A percentile compares a stretch with the other conserved stretches of the same genome.
Evolutionary conservation across 129 eudicot species (phyloP).

Genomic region (Tagetes patula): DNA sequence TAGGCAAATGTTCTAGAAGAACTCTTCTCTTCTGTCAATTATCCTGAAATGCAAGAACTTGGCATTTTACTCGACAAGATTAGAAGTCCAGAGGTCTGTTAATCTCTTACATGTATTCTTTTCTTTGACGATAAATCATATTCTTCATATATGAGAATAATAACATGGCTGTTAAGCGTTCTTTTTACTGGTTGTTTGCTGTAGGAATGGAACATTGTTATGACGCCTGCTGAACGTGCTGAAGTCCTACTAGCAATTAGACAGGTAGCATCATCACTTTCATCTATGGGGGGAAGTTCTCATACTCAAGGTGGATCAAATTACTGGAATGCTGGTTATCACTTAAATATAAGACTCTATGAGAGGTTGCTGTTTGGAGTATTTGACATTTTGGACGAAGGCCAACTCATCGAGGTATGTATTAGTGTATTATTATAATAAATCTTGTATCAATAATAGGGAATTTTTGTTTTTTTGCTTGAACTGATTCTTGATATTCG

Average conservation of each 20-base stretch:
- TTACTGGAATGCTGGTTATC: slow-evolving; percentile 73
- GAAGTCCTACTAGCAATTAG: slow-evolving; percentile 68
- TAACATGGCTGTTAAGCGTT: slow-evolving; percentile 7
- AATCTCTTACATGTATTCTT: slow-evolving; percentile 3
- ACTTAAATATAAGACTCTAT: slow-evolving; percentile 72
- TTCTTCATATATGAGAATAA: neutral
- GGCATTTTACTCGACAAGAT: slow-evolving; percentile 65
- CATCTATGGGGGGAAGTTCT: slow-evolving; percentile 51
- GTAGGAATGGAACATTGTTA: slow-evolving; percentile 76
- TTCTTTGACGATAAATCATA: neutral
- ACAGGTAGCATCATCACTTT: slow-evolving; percentile 53
- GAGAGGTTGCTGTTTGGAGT: slow-evolving; percentile 76
- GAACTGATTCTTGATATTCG: slow-evolving; percentile 22
- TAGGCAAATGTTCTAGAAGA: slow-evolving; percentile 88
- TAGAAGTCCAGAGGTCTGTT: slow-evolving; percentile 62
- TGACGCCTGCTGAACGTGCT: slow-evolving; percentile 69
- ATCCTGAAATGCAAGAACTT: slow-evolving; percentile 54
- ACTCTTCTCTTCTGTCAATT: slow-evolving; percentile 50
- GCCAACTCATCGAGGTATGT: slow-evolving; percentile 71
- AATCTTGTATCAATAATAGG: slow-evolving; percentile 9
- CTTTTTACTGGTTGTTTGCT: slow-evolving; percentile 16
- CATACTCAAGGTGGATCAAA: slow-evolving; percentile 66
- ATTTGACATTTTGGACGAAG: slow-evolving; percentile 90
- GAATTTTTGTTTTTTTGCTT: neutral
- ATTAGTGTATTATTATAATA: slow-evolving; percentile 17